phyloP scores from a whole-genome alignment of 1,284 basidiomycete genomes.

The Leccinum pallidistipes region DNA sequence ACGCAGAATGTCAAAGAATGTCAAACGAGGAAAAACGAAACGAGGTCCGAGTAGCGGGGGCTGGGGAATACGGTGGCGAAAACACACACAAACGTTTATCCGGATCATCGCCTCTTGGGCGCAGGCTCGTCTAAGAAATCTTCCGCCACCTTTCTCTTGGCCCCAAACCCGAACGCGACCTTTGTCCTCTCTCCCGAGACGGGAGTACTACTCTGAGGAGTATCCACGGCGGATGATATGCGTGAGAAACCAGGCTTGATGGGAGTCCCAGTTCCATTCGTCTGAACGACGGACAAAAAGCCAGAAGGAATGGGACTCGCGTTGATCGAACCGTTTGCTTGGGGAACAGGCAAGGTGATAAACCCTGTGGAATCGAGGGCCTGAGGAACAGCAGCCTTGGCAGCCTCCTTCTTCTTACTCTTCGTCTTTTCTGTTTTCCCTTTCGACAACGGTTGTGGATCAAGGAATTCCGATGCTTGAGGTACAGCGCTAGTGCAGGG shows the following conservation, averaged over 20 bases:
- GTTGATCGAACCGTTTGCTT: conserved; percentile 40
- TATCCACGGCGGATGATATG: conserved; percentile 58
- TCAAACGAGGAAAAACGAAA: background rate
- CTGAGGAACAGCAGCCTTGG: conserved; percentile 46
- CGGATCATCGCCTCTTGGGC: conserved; percentile 41
- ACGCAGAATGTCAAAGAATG: background rate
- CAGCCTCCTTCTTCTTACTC: conserved; percentile 70
- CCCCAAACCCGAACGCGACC: conserved; percentile 72
- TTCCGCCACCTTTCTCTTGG: conserved; percentile 73
- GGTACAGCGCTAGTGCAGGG: conserved; percentile 66
- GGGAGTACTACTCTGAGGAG: conserved; percentile 51
- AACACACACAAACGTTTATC: background rate
- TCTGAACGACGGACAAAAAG: conserved; percentile 36
- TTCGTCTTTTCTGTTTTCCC: conserved; percentile 78
- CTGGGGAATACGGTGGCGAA: background rate
- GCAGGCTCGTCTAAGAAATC: conserved; percentile 52
- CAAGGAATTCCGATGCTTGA: conserved; percentile 74
- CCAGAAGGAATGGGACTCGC: conserved; percentile 46
- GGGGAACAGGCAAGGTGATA: conserved; percentile 65
- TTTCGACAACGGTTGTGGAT: conserved; percentile 69
- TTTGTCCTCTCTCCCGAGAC: conserved; percentile 63
- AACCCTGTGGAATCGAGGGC: conserved; percentile 57
- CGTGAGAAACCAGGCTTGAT: conserved; percentile 73
- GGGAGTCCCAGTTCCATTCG: conserved; percentile 54
- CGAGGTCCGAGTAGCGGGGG: background rate